Evolutionary conservation across 1,284 basidiomycete species (phyloP), one percentile per base, ranked within the genome.

Genomic region (Malassezia japonica): DNA sequence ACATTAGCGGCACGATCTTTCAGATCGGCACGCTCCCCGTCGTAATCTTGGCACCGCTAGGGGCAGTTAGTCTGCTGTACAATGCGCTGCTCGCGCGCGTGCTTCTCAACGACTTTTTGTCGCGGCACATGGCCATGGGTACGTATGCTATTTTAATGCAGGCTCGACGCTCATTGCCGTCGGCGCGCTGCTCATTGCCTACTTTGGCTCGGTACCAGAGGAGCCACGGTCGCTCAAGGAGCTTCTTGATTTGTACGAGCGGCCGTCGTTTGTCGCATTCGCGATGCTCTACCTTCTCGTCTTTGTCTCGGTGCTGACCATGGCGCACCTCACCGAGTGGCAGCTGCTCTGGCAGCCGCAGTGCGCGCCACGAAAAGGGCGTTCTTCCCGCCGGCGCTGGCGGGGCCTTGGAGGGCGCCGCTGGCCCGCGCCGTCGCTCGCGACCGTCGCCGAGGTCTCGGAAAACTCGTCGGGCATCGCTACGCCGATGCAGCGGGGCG

Each of bases 161-260:
- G 70, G 89, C 23, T 94, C 89, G 3, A 73, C 85, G 27, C 78
- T 94, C 64, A 91, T 96, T 57, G 86, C 87, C 1, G 81, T 82
- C 10, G 90, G 90, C 27, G 90, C 91, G 1, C 82, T 88, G 28
- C 78, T 92, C 51, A 90, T 96, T 53, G 89, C 86, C 18, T 78
- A 88, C 50, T 95, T 92, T 72, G 90, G 90, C 45, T 86, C 90
- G 50, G 86, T 95, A 0, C 83, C 85, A n/a, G 88, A 94, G 72
- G 81, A 82, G 10, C 87, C 86, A n/a, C 87, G 86, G 62, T 83
- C 84, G 1, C 78, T 96, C 13, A 85, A 90, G 58, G 87, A 92
- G 73, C 79, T 96, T 29, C 78, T 96, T 23, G 74, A 74, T 21
- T 79, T 95, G 6, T 92, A 90, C 74, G 76, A 78, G 37, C 79